Evolutionary conservation across 805 yeast genomes (phyloP).

Genomic region (Starmerella bombi): DNA sequence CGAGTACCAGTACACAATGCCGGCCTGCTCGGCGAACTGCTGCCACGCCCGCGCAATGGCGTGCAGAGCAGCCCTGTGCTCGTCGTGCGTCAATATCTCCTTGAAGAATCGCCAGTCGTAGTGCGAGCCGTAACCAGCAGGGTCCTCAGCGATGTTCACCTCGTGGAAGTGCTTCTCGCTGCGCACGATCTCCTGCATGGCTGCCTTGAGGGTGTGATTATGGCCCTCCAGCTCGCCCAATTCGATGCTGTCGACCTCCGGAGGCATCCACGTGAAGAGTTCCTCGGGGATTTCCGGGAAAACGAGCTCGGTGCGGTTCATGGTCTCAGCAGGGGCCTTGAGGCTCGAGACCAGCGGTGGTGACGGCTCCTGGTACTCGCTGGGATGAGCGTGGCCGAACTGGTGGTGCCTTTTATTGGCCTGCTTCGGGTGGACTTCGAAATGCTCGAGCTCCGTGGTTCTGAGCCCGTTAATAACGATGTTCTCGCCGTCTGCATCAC

Average conservation of each 20-base stretch:
- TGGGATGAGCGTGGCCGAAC: conserved; percentile 11
- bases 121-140: conserved; percentile 24
- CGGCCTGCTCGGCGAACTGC: conserved; percentile 34
- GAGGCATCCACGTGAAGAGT: conserved; percentile 11
- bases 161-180: conserved; percentile 15
- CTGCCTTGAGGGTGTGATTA: conserved; percentile 7
- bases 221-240: conserved; percentile 5
- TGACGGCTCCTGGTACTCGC: conserved; percentile 1
- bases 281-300: conserved; percentile 7
- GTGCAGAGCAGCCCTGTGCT: conserved; percentile 38
- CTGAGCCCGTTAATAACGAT: background rate
- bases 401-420: conserved; percentile 11
- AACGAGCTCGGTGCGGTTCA: conserved; percentile 2
- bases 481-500: background rate
- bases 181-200: background rate
- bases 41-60: conserved; percentile 38
- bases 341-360: conserved; percentile 7
- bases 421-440: conserved; percentile 3
- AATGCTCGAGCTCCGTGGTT: conserved; percentile 3
- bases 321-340: background rate
- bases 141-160: conserved; percentile 11
- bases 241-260: background rate
- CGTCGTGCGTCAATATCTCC: conserved; percentile 29
- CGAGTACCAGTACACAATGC: conserved; percentile 37
- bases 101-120: conserved; percentile 61